Evolutionary conservation across 208 protist genomes (phyloP).

Genomic region (Jaenimonas drosophilae): DNA sequence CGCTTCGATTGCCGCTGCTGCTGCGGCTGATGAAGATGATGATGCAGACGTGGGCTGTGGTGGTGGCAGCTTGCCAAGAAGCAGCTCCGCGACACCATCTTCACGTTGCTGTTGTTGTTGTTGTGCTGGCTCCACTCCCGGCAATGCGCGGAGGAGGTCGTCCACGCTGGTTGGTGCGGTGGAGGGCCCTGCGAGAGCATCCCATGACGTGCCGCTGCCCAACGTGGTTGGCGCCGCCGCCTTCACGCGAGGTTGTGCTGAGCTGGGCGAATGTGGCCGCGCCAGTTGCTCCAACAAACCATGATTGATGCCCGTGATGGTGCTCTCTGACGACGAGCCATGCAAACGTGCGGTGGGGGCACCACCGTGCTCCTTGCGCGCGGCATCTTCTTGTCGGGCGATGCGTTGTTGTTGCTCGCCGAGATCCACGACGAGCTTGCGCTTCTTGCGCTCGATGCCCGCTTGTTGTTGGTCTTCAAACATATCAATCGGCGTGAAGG

Average conservation of each 20-base stretch:
- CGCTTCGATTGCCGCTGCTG: too few relatives aligned
- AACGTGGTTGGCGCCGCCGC: neutral
- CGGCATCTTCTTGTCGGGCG: conserved; percentile 4
- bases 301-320: conserved; percentile 5
- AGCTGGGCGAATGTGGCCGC: neutral
- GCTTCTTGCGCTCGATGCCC: conserved; percentile 41
- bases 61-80: too few relatives aligned
- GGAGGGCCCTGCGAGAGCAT: conserved; percentile 7
- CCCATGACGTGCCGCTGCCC: conserved; percentile 3
- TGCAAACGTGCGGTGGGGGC: too few relatives aligned
- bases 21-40: too few relatives aligned
- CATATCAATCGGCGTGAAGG: conserved; percentile 65
- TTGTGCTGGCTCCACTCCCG: conserved; percentile 9
- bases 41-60: too few relatives aligned
- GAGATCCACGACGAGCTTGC: conserved; percentile 56
- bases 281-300: conserved; percentile 5
- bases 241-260: neutral
- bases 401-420: conserved; percentile 14
- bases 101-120: too few relatives aligned
- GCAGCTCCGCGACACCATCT: too few relatives aligned
- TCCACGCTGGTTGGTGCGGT: conserved; percentile 18
- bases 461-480: conserved; percentile 48
- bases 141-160: conserved; percentile 22
- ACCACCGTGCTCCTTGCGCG: neutral
- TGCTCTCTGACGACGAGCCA: neutral